Base-by-base conservation (phyloP, 2,329 filamentous ascomycete species). In the Fusarium solani-melongenae region DNA sequence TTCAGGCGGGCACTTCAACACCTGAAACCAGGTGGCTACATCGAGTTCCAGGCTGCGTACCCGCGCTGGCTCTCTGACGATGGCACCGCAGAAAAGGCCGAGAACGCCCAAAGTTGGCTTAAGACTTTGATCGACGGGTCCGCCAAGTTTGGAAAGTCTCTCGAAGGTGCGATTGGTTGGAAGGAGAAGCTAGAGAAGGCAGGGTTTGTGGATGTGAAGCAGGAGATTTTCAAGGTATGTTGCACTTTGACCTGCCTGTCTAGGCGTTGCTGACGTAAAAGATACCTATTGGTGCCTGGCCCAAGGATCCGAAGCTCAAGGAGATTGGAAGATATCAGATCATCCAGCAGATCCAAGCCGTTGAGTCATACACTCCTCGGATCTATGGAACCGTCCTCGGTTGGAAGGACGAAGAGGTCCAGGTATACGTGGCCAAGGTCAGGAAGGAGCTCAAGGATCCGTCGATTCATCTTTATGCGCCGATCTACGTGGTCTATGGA, bases 391-490 rank as follows among this genome's bases (percentile, higher is more conserved):
- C 67, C 10, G 49, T 75, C 1, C 64, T 74, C 36, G 74, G 73
- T 41, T 76, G 73, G 74, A 41, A 53, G 2, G 64, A 64, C 5
- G 62, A 74, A 10, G 74, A 76, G 33, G 66, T 70, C 3, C 69
- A 76, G 17, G 64, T 76, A 4, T 56, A 74, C n/a, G 72, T 76
- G 61, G 71, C 64, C 6, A 72, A 74, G 44, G 62, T 70, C 6
- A 71, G 68, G 41, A 76, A 72, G 20, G 74, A 76, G 34, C 74
- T 76, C 12, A 70, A 67, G 22, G 72, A 76, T 27, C 60, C 72
- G 17, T 56, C 74, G 10, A 64, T 73, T 36, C 74, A 76, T 29
- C 17, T 73, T 2, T 76, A 67, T 20, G 57, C 65, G 20, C 71
- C 71, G 1, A 68, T 72, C 5, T 70, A 74, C 29, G 63, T 69